Base-by-base conservation (phyloP, 2,329 filamentous ascomycete species). In the Pochonia chlamydosporia region DNA sequence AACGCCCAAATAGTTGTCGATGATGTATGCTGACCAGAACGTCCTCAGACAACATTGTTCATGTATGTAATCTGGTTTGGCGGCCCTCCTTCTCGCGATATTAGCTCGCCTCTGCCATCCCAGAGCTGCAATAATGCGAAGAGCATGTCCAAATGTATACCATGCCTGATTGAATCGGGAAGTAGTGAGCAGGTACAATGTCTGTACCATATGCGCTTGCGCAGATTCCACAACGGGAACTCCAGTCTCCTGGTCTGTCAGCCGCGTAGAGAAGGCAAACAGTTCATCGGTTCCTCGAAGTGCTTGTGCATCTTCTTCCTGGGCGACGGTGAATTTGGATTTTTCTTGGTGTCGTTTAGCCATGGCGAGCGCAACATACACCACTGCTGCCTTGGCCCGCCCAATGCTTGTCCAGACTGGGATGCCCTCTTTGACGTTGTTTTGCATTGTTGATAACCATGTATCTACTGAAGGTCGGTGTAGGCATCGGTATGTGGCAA, bases 1-100 rank as follows among this genome's bases (percentile, higher is more conserved):
- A n/a, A 82, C 77, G 21, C 78, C 77, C 1, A 85, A 64, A 47
- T 84, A 84, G 33, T 79, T 79, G 54, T 85, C 81, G 1, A 84
- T 62, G 1, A 75, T 77, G 54, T 84, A 85, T 0, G 77, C 74
- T 3, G 74, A 74, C 81, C 81, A 84, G 43, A 85, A 83, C 0
- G 75, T 72, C 7, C 81, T 67, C 48, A 76, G 76, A 1, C 76
- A 70, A 36, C 77, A 75, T 49, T 84, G 78, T 0, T 63, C 60
- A 3, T 69, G 60, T 8, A 75, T 67, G 40, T 74, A 73, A 49
- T 78, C 70, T 0, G 41, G 33, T 0, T 39, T 49, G 4, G 52
- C 49, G 1, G 49, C 42, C 3, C 58, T 30, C 3, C 55, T 37
- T 4, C 58, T 50, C 24, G 56, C 60, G 1, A 52, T 46, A 5